phyloP scores from a whole-genome alignment of 768 basidiomycete genomes.

The Artomyces pyxidatus region DNA sequence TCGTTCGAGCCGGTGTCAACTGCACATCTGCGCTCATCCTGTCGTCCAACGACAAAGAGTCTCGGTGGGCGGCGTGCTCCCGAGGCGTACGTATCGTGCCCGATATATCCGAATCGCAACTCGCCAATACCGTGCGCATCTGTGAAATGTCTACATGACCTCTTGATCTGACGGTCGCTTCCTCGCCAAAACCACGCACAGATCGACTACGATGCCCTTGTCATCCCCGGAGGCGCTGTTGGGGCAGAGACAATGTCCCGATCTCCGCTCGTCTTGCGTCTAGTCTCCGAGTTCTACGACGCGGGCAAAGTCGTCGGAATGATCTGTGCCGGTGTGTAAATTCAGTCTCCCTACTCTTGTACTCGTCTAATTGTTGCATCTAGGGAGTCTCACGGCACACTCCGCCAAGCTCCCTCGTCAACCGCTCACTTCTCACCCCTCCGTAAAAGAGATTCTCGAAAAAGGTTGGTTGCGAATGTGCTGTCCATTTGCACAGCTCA shows the following conservation, averaged over 20 bases:
- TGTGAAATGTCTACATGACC: no score
- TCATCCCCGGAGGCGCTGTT: constrained; percentile 73
- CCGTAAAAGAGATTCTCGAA: constrained; percentile 53
- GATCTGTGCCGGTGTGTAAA: constrained; percentile 69
- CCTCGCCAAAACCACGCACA: constrained; percentile 4
- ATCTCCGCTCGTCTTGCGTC: constrained; percentile 48
- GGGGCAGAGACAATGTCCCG: constrained; percentile 69
- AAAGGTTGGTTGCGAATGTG: constrained; percentile 29
- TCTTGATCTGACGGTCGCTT: no score
- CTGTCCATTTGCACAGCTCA: not conserved
- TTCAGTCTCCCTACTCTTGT: not conserved
- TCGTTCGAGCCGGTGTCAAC: constrained; percentile 64
- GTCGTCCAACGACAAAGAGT: constrained; percentile 11
- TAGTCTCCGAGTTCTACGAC: constrained; percentile 50
- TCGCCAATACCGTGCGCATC: constrained; percentile 4
- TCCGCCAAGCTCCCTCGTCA: constrained; percentile 53
- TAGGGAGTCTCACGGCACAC: constrained; percentile 41
- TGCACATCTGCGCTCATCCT: constrained; percentile 58
- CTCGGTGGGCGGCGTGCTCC: constrained; percentile 2
- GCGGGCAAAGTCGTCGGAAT: constrained; percentile 60
- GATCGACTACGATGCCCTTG: constrained; percentile 46
- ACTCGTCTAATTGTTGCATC: not conserved
- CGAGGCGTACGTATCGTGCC: constrained; percentile 13
- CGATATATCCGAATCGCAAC: constrained; percentile 3
- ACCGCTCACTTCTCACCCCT: constrained; percentile 72